Evolutionary conservation across 78 protist genomes (phyloP).

Genomic region (Isochrysis galbana): DNA sequence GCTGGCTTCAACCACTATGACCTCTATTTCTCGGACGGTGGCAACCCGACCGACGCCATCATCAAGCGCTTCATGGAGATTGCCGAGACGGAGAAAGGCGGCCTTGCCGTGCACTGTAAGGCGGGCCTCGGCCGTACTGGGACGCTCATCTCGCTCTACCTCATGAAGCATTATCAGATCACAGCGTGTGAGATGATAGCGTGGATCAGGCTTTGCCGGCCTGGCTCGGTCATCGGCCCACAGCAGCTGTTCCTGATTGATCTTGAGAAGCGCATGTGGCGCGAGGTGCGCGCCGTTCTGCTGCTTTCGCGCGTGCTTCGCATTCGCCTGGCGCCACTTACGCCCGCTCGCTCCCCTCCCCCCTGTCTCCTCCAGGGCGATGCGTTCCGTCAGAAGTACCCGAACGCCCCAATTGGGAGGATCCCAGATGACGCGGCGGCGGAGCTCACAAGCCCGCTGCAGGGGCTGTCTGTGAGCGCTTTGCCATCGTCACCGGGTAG

Average conservation of each 20-base stretch:
- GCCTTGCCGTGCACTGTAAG: slow-evolving; percentile 69
- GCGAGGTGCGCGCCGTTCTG: not conserved
- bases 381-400: too few relatives aligned
- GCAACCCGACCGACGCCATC: slow-evolving; percentile 65
- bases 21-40: slow-evolving; percentile 76
- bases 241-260: slow-evolving; percentile 77
- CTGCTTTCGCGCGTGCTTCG: too few relatives aligned
- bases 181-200: slow-evolving; percentile 78
- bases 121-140: slow-evolving; percentile 75
- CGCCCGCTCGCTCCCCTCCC: too few relatives aligned
- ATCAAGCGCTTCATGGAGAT: slow-evolving; percentile 61
- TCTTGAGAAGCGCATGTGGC: not conserved
- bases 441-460: too few relatives aligned
- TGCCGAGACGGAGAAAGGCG: slow-evolving; percentile 44
- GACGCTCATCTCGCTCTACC: slow-evolving; percentile 67
- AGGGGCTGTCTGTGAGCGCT: too few relatives aligned
- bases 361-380: too few relatives aligned
- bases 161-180: slow-evolving; percentile 75
- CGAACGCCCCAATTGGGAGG: too few relatives aligned
- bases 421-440: too few relatives aligned
- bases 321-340: too few relatives aligned
- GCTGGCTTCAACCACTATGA: slow-evolving; percentile 71
- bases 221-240: slow-evolving; percentile 91
- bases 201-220: slow-evolving; percentile 81
- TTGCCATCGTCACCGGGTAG: too few relatives aligned